Base-by-base conservation (phyloP, 2,329 filamentous ascomycete genomes). In the Knufia fluminis region DNA sequence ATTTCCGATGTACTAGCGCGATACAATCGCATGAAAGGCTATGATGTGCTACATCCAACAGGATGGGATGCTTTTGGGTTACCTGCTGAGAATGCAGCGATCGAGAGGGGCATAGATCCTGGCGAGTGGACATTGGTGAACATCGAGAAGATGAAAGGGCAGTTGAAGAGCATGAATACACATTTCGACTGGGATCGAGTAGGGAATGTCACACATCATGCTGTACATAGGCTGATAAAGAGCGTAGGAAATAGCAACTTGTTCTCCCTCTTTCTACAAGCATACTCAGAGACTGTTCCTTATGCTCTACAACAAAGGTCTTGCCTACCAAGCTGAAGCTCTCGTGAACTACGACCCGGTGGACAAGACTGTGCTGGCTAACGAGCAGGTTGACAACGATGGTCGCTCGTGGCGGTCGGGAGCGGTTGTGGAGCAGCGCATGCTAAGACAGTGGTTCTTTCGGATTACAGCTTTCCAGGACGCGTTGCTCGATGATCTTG, bases 31-130 rank as follows among this genome's bases (percentile, higher is more conserved):
- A 80, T 94, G 69, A 80, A 82, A 57, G 88, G 88, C 14, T 74
- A 80, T 57, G 69, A 85, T 49, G 86, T 94, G 26, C 67, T 94
- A 47, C 78, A 94, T 55, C 87, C 89, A n/a, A 94, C 94, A 77
- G 89, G 89, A 9, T 95, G 89, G 88, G 89, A 95, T 71, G 86
- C 87, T 3, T 94, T 95, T 68, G 89, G 89, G 1, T 71, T 95
- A 49, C 89, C 89, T 9, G 89, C 89, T 38, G 89, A 95, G 66
- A 95, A 95, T 68, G 89, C 89, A 16, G 89, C 89, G 7, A 85
- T 94, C 50, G 86, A 94, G 67, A 74, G 84, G 54, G 86, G 86
- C 10, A 75, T 91, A 52, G 79, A 86, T 60, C 88, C 89, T 1
- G 83, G 78, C 6, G 73, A 72, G 6, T 95, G 89, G 89, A 95